Percentiles rank a stretch among this genome's conserved stretches.
phyloP scores from a whole-genome alignment of 2,329 filamentous ascomycete species.

The Epichloe gansuensis region DNA sequence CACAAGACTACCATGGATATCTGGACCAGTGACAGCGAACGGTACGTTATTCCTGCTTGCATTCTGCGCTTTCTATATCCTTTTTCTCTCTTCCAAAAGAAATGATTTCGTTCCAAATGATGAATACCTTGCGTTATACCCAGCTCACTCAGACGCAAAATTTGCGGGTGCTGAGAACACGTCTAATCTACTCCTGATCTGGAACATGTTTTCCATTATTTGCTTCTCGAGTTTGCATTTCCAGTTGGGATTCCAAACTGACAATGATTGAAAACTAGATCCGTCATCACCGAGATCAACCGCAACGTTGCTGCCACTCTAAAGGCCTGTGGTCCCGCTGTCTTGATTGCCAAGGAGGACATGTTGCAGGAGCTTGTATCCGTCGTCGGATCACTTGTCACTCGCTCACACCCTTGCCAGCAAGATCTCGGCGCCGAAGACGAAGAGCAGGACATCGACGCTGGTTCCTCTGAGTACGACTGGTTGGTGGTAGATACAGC shows the following conservation, averaged over 20 bases:
- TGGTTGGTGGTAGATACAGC: constrained; percentile 95
- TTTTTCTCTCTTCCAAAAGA: constrained; percentile 3
- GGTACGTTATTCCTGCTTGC: constrained; percentile 49
- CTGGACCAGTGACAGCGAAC: constrained; percentile 84
- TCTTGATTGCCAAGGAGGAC: constrained; percentile 57
- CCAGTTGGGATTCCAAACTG: neutral
- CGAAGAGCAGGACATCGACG: constrained; percentile 59
- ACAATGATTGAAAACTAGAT: constrained; percentile 34
- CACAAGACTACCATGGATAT: constrained; percentile 72
- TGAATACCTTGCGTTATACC: constrained; percentile 89
- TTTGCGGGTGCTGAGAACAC: constrained; percentile 82
- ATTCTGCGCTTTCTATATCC: neutral
- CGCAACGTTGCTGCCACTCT: constrained; percentile 82
- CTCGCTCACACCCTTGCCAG: constrained; percentile 85
- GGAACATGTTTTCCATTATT: constrained; percentile 9
- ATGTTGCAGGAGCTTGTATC: constrained; percentile 67
- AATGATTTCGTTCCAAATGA: constrained; percentile 42
- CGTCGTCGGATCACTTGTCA: constrained; percentile 67
- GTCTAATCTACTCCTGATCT: constrained; percentile 30
- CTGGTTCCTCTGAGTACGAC: constrained; percentile 86
- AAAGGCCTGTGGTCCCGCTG: constrained; percentile 78
- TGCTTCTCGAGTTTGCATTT: neutral
- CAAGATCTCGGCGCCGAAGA: constrained; percentile 75
- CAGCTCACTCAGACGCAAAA: constrained; percentile 98
- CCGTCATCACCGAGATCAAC: constrained; percentile 89